Evolutionary conservation across 176 grass and related monocot species (phyloP), one percentile per base, ranked within the genome.

Genomic region (Microstegium vimineum): DNA sequence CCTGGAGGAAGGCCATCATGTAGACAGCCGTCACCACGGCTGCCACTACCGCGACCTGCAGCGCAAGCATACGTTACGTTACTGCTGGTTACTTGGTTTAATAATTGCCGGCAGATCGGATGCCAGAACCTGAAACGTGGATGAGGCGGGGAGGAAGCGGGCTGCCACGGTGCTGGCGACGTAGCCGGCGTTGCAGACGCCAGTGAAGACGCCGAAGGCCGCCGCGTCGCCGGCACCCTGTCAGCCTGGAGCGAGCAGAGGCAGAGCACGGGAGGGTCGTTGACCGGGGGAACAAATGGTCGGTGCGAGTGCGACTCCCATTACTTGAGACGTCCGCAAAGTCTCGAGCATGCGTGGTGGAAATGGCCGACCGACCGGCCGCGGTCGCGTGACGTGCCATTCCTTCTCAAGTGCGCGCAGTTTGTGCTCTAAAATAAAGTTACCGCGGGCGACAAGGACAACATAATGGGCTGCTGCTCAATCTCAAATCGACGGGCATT

Each of bases 1-100:
- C 92, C 38, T 60, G 62, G 62, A 94, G 60, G 56, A 94, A 94
- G 32, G 80, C 79, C 80, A 52, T 90, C 84, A 92, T 76, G 85
- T 94, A 94, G 23, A 77, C 87, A 33, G 71, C 84, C 27, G 92
- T 15, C 1, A 73, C 59, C 7, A 82, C 74, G 2, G 89, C 82
- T 18, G 47, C 69, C 49, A 51, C 42, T 1, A 85, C 85, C 0
- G 92, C 18, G 27, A 88, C 85, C 91, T 92, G 61, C 45, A 22
- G 42, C 42, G 35, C 56, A 18, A 72, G 4, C 42, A 45, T 25
- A 18, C 35, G n/a, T n/a, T n/a, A n/a, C n/a, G n/a, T n/a, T n/a
- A n/a, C 10, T 64, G 31, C 10, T 36, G 5, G 34, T 15, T 64
- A 41, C 10, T 17, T 36, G 5, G 34, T 15, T n/a, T n/a, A n/a